These are phyloP conservation scores for Rhizophagus clarus DNA, from an alignment of 192 early-diverging fungal genomes.

Conservation along the genomic window DNA sequence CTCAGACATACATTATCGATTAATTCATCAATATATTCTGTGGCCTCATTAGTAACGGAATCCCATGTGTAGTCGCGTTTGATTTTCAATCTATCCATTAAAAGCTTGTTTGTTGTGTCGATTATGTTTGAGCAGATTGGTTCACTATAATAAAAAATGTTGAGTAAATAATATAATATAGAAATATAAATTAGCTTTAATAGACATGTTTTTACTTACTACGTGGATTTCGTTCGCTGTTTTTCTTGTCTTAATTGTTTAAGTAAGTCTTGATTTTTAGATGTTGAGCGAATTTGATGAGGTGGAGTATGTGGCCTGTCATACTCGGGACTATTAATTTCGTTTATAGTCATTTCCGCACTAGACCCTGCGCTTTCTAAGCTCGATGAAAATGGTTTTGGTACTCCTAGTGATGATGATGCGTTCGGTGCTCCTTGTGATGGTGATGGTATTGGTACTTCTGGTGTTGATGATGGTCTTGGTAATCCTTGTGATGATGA, in stretches of 20 bases:
- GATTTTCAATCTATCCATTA: slow-evolving; percentile 21
- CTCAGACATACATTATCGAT: too few relatives aligned
- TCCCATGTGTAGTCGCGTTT: slow-evolving; percentile 16
- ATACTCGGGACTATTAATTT: slow-evolving; percentile 20
- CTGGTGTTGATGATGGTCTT: not conserved
- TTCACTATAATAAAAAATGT: slow-evolving; percentile 11
- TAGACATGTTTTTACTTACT: slow-evolving; percentile 6
- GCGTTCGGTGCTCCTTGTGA: not conserved
- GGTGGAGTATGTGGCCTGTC: not conserved
- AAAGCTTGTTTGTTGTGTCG: slow-evolving; percentile 19
- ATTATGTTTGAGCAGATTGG: slow-evolving; percentile 26
- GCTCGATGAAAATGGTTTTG: not conserved
- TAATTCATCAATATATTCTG: too few relatives aligned
- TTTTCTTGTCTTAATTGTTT: not conserved
- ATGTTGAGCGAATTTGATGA: slow-evolving; percentile 8
- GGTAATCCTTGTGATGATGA: not conserved
- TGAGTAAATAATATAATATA: not conserved
- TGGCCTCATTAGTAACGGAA: too few relatives aligned
- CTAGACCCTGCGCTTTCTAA: not conserved
- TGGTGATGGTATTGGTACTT: too few relatives aligned
- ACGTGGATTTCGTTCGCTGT: slow-evolving; percentile 23
- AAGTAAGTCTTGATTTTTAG: slow-evolving; percentile 15
- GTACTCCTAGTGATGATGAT: not conserved
- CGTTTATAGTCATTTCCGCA: slow-evolving; percentile 4
- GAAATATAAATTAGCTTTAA: slow-evolving; percentile 1